phyloP scores from a whole-genome alignment of 495 filamentous ascomycete genomes.

The Penicillium samsonianum region DNA sequence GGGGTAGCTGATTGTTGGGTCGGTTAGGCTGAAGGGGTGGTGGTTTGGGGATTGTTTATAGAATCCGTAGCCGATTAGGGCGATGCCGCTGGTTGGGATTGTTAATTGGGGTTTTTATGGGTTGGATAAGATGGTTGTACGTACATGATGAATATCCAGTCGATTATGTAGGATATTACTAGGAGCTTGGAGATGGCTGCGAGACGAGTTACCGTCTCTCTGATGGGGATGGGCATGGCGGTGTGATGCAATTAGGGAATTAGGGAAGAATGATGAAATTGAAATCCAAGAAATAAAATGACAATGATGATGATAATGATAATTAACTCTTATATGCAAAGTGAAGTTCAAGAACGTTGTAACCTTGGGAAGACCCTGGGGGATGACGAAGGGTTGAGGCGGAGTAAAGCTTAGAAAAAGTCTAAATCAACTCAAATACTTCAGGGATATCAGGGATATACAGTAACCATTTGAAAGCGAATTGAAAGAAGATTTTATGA shows the following conservation, averaged over 20 bases:
- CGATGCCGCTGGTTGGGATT: slow-evolving; percentile 39
- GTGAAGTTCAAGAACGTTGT: no score
- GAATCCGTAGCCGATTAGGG: slow-evolving; percentile 49
- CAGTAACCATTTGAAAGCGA: no score
- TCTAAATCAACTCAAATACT: no score
- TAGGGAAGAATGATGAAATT: not conserved
- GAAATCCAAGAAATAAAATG: not conserved
- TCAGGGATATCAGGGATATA: no score
- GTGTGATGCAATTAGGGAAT: not conserved
- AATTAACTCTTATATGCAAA: no score
- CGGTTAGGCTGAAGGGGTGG: slow-evolving; percentile 50
- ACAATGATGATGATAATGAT: no score
- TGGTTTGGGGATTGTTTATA: slow-evolving; percentile 42
- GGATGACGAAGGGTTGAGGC: no score
- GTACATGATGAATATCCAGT: slow-evolving; percentile 57
- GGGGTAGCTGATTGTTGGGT: slow-evolving; percentile 61
- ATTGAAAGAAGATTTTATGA: no score
- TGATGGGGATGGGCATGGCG: not conserved
- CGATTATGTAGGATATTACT: slow-evolving; percentile 52
- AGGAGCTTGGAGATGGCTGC: slow-evolving; percentile 38
- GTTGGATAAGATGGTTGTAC: slow-evolving; percentile 9
- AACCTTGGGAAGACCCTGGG: no score
- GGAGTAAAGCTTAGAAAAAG: no score
- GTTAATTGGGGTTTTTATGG: slow-evolving; percentile 6
- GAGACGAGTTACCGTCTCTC: not conserved